These are phyloP conservation scores for Porpolomopsis calyptriformis DNA, from an alignment of 768 basidiomycete genomes.

Conservation along the genomic window DNA sequence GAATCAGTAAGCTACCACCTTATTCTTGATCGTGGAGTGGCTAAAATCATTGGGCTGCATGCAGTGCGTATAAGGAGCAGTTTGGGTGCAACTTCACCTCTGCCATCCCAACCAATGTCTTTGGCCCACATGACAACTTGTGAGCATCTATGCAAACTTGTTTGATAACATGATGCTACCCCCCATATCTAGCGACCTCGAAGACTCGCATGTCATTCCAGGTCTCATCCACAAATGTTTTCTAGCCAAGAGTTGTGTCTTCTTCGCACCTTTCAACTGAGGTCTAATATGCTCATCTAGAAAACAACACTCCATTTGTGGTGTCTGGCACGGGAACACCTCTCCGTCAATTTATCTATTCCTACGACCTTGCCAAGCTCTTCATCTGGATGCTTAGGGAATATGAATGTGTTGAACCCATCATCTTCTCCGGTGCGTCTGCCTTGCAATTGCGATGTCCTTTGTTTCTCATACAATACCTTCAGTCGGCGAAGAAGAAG, in stretches of 20 bases:
- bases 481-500: constrained; percentile 89
- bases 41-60: background rate
- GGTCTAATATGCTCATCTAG: constrained; percentile 20
- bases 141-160: constrained; percentile 22
- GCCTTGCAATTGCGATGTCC: background rate
- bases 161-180: constrained; percentile 5
- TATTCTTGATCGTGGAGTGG: background rate
- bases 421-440: constrained; percentile 74
- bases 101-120: constrained; percentile 96
- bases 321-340: constrained; percentile 89
- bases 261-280: background rate
- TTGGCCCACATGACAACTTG: constrained; percentile 94
- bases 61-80: constrained; percentile 90
- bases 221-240: constrained; percentile 89
- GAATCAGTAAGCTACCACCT: constrained; percentile 60
- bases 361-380: constrained; percentile 87
- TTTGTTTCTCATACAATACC: background rate
- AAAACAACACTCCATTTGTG: constrained; percentile 76
- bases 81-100: constrained; percentile 93
- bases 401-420: constrained; percentile 85
- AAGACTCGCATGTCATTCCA: constrained; percentile 90
- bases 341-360: constrained; percentile 95
- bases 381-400: constrained; percentile 90
- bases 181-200: constrained; percentile 50
- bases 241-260: constrained; percentile 65